A percentile compares a stretch with the other conserved stretches of the same genome.
Conservation (phyloP, 768 basidiomycete genomes). For the Naematelia aurantialba region DNA sequence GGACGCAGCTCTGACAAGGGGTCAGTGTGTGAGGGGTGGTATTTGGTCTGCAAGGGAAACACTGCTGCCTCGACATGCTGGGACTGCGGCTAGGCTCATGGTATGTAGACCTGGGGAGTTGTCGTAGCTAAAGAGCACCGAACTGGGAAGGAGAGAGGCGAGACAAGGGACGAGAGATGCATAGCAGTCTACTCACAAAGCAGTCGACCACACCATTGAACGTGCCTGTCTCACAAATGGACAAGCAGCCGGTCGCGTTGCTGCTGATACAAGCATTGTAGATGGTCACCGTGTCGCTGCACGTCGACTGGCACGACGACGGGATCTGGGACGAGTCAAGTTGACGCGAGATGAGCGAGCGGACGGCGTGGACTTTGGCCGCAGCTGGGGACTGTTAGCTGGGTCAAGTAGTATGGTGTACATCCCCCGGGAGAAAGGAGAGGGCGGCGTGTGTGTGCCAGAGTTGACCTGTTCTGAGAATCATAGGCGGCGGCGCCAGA, state of each 20-base stretch:
- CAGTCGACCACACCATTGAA: conserved; percentile 24
- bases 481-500: no score
- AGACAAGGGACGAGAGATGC: background rate
- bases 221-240: conserved; percentile 20
- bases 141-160: background rate
- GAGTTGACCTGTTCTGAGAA: no score
- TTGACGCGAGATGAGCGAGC: conserved; percentile 18
- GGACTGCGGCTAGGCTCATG: background rate
- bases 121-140: background rate
- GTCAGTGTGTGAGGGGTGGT: no score
- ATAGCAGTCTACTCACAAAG: conserved; percentile 12
- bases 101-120: background rate
- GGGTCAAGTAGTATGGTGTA: no score
- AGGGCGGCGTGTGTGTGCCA: no score
- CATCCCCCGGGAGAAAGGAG: no score
- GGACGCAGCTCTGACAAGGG: conserved; percentile 14
- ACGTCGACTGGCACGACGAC: conserved; percentile 17
- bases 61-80: no score
- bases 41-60: no score
- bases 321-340: conserved; percentile 19
- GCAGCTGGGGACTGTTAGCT: no score
- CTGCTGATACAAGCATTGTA: conserved; percentile 25
- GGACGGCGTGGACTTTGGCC: background rate
- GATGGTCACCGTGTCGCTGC: conserved; percentile 22
- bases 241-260: conserved; percentile 21